Percentiles rank a stretch among this genome's conserved stretches.
Evolutionary conservation across 495 filamentous ascomycete species (phyloP).

Genomic region (Talaromyces adpressus): DNA sequence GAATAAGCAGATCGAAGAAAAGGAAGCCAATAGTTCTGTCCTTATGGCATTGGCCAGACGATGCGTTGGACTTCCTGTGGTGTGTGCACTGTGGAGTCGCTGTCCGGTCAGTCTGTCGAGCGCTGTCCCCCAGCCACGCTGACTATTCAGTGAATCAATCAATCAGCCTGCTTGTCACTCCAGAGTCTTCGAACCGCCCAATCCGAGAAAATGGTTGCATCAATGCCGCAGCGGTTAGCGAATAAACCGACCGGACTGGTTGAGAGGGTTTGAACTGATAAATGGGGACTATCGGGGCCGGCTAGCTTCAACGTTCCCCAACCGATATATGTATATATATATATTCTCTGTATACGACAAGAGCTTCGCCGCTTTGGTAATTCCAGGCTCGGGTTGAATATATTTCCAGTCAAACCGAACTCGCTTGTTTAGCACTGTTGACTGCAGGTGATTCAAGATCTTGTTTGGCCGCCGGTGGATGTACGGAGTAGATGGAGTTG

Average conservation of each 20-base stretch:
- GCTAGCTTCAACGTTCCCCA: background rate
- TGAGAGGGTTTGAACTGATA: background rate
- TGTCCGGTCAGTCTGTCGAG: background rate
- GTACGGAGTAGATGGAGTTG: background rate
- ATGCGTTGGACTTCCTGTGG: slow-evolving; percentile 1
- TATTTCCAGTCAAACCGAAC: background rate
- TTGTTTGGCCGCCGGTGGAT: background rate
- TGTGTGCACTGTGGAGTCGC: background rate
- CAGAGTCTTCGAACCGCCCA: background rate
- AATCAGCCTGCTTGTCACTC: background rate
- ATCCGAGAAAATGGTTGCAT: background rate
- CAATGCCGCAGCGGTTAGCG: background rate
- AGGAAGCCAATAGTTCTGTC: background rate
- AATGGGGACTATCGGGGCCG: background rate
- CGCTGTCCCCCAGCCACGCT: background rate
- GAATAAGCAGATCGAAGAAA: background rate
- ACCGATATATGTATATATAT: background rate
- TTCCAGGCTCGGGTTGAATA: background rate
- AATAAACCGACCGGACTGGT: background rate
- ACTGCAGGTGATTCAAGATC: background rate
- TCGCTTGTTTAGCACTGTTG: background rate
- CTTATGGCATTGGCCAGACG: slow-evolving; percentile 10
- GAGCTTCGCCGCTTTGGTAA: background rate
- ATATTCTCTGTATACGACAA: no score
- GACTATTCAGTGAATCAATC: background rate